Evolutionary conservation across 1,284 basidiomycete genomes (phyloP), one percentile per base, ranked within the genome.

Genomic region (Chiua sp.): DNA sequence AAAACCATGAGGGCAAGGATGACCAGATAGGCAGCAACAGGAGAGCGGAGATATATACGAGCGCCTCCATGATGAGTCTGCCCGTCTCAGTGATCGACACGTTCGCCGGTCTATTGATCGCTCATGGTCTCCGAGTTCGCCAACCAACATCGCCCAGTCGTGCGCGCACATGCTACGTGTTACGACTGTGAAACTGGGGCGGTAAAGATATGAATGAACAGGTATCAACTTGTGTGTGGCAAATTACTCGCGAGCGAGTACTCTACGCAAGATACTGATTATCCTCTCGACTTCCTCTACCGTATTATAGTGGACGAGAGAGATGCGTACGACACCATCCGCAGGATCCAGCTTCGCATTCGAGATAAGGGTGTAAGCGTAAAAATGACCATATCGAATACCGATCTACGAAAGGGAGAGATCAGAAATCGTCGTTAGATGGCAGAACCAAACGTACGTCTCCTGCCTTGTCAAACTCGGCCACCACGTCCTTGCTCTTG

Each of bases 281-380:
- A 91, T 85, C 66, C 64, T 76, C 56, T 83, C 71, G 1, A 91
- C 89, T 68, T 93, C 91, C 51, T 85, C 81, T 2, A 87, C 77
- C 0, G 91, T 91, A 71, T 93, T 92, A 70, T 93, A 92, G 66
- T 93, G 91, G 22, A 92, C 90, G n/a, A 93, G 74, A 5, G 89
- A 91, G 60, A 93, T 84, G 12, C 91, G 83, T 37, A 92, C 86
- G 3, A 91, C 86, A 0, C 86, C 90, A 64, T 92, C 90, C 2
- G 82, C 78, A 3, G 79, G 68, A 63, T 88, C 84, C 47, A 89
- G 62, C 63, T 82, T 84, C 8, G 90, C 74, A 39, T 75, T 72
- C 10, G 81, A 77, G 12, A 91, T 76, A 16, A 93, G 76, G 1
- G 82, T 84, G 69, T 90, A 90, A 5, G 91, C 90, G 68, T 93